phyloP scores from a whole-genome alignment of 352 stramenopile genomes.

The Blastocystis sp. region DNA sequence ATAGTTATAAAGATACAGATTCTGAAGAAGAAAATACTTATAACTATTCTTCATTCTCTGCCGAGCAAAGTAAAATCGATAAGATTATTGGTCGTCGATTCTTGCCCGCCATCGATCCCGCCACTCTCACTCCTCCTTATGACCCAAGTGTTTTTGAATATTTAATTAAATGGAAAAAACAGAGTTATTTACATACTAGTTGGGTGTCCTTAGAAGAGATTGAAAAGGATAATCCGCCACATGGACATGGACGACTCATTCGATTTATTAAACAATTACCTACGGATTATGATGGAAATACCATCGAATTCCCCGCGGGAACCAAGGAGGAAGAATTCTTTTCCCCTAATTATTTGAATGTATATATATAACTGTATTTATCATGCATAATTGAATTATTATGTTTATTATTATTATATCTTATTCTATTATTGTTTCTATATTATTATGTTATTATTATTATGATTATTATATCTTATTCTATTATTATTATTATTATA shows the following conservation, averaged over 20 bases:
- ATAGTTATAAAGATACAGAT: too few relatives aligned
- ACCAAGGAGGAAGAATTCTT: conserved; percentile 21
- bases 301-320: conserved; percentile 15
- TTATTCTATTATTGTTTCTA: too few relatives aligned
- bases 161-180: conserved; percentile 89
- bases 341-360: conserved; percentile 18
- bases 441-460: too few relatives aligned
- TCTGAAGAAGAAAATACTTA: too few relatives aligned
- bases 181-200: conserved; percentile 82
- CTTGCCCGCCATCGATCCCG: conserved; percentile 1
- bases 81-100: conserved; percentile 33
- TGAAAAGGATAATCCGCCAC: conserved; percentile 23
- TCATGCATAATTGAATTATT: too few relatives aligned
- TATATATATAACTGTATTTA: too few relatives aligned
- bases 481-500: too few relatives aligned
- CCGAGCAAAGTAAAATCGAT: conserved; percentile 18
- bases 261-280: conserved; percentile 36
- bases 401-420: too few relatives aligned
- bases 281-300: conserved; percentile 15
- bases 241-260: conserved; percentile 15
- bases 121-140: conserved; percentile 12
- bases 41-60: too few relatives aligned
- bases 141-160: conserved; percentile 52
- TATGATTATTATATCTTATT: too few relatives aligned
- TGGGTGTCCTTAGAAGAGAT: conserved; percentile 50